These are phyloP conservation scores for Leishmania amazonensis DNA, from an alignment of 208 protist genomes.

Conservation along the genomic window DNA sequence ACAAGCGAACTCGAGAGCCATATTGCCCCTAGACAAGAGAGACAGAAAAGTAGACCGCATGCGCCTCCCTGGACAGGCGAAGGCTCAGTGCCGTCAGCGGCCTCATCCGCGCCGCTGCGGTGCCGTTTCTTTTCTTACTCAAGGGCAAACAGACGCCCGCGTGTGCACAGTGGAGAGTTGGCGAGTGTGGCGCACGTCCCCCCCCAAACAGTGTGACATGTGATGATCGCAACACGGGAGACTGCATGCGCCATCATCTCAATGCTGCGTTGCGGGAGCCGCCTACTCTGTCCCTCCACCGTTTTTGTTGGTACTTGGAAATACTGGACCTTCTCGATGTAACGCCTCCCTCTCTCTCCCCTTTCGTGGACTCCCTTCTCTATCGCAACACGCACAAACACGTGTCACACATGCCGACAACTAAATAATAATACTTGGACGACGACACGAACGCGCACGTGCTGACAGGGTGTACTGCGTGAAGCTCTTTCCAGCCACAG, in stretches of 20 bases:
- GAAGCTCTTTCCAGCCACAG: constrained; percentile 1
- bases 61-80: background rate
- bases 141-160: background rate
- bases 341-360: background rate
- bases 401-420: background rate
- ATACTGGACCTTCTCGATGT: too few species aligned
- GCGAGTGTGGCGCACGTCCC: background rate
- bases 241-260: background rate
- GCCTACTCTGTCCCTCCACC: background rate
- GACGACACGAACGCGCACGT: background rate
- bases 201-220: background rate
- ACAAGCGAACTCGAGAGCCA: background rate
- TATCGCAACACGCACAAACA: background rate
- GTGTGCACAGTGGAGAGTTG: too few species aligned
- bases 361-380: background rate
- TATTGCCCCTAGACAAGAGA: background rate
- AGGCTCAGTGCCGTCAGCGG: background rate
- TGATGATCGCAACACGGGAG: background rate
- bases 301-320: too few species aligned
- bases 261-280: background rate
- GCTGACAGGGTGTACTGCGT: constrained; percentile 11
- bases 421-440: background rate
- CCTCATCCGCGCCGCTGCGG: background rate
- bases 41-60: too few species aligned
- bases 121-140: background rate